Conservation (phyloP, 2,329 filamentous ascomycete genomes). For the Botrytis tulipae region DNA sequence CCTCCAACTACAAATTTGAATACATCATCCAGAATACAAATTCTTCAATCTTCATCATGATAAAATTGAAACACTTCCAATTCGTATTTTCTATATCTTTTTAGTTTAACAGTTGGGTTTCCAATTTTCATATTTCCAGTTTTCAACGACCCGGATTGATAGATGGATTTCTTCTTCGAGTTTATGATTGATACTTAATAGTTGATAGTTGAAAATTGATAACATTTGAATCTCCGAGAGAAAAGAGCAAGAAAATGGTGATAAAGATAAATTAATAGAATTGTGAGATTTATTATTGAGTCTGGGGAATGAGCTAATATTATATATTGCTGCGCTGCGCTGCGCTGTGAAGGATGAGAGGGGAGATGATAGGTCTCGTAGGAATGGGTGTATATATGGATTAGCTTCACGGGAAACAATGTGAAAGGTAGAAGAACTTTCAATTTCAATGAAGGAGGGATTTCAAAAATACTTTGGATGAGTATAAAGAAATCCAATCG, state of each 20-base stretch:
- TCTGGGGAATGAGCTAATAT: background rate
- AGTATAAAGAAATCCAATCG: background rate
- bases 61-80: no score
- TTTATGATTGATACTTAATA: background rate
- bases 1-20: no score
- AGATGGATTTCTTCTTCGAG: rapidly evolving
- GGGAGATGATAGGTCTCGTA: background rate
- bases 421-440: background rate
- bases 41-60: no score
- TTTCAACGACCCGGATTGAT: background rate
- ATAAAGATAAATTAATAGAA: background rate
- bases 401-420: background rate
- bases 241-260: no score
- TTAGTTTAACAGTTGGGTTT: no score
- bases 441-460: no score
- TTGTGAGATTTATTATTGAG: background rate
- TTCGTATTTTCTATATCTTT: no score
- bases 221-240: background rate
- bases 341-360: background rate
- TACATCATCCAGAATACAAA: no score
- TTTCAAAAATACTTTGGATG: background rate
- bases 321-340: background rate
- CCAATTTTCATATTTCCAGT: no score
- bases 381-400: background rate
- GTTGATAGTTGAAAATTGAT: no score